A percentile compares a stretch with the other conserved stretches of the same genome.
These are phyloP conservation scores for Boletales sp. DNA, from an alignment of 768 basidiomycete genomes.

Conservation along the genomic window DNA sequence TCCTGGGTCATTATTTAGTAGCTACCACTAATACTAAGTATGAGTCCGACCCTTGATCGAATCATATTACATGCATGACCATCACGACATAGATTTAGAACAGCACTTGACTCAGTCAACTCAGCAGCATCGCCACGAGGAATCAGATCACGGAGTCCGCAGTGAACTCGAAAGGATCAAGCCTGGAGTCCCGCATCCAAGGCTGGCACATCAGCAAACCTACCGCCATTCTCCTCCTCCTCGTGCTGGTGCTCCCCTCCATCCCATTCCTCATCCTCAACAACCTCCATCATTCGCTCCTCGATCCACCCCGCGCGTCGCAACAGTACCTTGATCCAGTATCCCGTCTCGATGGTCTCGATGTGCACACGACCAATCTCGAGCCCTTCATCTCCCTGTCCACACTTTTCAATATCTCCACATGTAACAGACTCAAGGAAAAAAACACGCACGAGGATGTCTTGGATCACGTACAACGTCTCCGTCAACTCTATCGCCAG, in stretches of 20 bases:
- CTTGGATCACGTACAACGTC: neutral
- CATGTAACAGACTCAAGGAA: neutral
- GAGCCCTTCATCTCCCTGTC: conserved; percentile 3
- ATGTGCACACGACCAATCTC: neutral
- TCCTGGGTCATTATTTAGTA: too few species aligned
- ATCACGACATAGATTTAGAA: too few species aligned
- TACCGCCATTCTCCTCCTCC: too few species aligned
- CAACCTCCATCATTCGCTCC: neutral
- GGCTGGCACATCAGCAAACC: too few species aligned
- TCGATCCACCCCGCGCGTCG: neutral
- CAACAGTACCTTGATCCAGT: conserved; percentile 11
- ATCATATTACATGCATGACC: too few species aligned
- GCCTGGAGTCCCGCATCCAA: too few species aligned
- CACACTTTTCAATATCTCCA: neutral
- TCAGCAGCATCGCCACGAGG: too few species aligned
- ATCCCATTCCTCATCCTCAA: neutral
- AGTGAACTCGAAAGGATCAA: too few species aligned
- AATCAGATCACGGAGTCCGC: too few species aligned
- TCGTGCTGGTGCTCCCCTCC: neutral
- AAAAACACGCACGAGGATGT: conserved; percentile 9
- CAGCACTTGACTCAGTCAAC: too few species aligned
- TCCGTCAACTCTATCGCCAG: neutral
- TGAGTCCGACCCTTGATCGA: too few species aligned
- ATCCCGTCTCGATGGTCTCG: conserved; percentile 17
- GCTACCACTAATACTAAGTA: too few species aligned